Percentiles rank a stretch among this genome's conserved stretches.
Evolutionary conservation across 2,329 filamentous ascomycete species (phyloP).

Genomic region (Aspergillus fumigatus): DNA sequence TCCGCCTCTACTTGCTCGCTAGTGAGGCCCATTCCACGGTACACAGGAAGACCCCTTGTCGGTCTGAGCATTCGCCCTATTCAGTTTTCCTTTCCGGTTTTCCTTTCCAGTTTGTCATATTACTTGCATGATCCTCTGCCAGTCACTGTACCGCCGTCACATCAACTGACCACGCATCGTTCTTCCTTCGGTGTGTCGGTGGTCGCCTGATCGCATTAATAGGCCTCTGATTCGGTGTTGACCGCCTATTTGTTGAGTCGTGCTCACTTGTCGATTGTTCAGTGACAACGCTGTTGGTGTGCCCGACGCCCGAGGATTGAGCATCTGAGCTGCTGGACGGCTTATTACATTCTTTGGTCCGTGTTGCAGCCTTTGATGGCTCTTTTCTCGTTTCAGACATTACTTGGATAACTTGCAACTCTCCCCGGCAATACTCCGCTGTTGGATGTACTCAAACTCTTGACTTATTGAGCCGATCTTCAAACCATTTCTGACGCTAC

Average conservation of each 20-base stretch:
- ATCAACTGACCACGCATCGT: not conserved
- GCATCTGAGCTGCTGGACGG: not conserved
- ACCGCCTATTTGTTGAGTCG: not conserved
- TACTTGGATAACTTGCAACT: not conserved
- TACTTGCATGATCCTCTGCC: not conserved
- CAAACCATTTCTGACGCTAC: not conserved
- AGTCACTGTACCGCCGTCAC: not conserved
- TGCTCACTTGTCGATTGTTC: constrained; percentile 2
- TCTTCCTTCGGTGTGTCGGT: not conserved
- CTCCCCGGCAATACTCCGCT: not conserved
- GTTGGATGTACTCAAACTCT: constrained; percentile 4
- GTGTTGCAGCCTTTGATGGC: not conserved
- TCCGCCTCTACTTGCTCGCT: not conserved
- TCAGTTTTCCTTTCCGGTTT: not conserved
- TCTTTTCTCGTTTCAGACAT: constrained; percentile 1
- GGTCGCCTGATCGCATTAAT: not conserved
- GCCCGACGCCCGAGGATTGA: constrained; percentile 20
- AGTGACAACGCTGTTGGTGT: constrained; percentile 8
- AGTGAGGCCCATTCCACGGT: not conserved
- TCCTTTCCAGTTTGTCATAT: not conserved
- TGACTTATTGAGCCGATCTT: not conserved
- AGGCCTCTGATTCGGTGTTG: not conserved
- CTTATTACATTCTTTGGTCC: not conserved
- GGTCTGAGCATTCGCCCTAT: not conserved
- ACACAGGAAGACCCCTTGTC: not conserved